phyloP scores from a whole-genome alignment of 768 basidiomycete species.

The Hypsizygus marmoreus region DNA sequence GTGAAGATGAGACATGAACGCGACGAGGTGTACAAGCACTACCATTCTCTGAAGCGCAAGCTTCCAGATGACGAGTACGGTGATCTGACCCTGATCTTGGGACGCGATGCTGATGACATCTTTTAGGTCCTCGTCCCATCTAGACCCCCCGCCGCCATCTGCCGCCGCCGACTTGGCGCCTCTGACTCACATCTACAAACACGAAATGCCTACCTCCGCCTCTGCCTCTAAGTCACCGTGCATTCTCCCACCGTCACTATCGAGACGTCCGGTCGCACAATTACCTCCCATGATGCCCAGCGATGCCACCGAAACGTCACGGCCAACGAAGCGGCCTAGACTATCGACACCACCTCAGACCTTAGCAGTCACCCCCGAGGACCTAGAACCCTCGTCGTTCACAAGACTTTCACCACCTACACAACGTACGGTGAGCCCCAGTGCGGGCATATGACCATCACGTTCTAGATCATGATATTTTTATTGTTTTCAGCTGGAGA shows the following conservation, averaged over 20 bases:
- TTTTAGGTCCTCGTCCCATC: background rate
- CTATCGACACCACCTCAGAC: background rate
- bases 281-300: background rate
- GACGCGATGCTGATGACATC: background rate
- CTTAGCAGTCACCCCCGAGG: too few relatives aligned
- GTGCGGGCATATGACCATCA: too few relatives aligned
- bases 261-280: constrained; percentile 7
- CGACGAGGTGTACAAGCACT: constrained; percentile 38
- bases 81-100: background rate
- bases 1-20: constrained; percentile 39
- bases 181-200: too few relatives aligned
- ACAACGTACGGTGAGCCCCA: too few relatives aligned
- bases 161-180: constrained; percentile 3
- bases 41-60: constrained; percentile 15
- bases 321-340: constrained; percentile 10
- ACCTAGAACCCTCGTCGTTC: too few relatives aligned
- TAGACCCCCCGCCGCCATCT: constrained; percentile 2
- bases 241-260: constrained; percentile 1
- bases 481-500: too few relatives aligned
- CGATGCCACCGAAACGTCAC: background rate
- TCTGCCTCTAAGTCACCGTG: constrained; percentile 1
- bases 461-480: too few relatives aligned
- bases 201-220: too few relatives aligned
- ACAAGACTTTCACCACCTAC: too few relatives aligned
- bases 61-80: constrained; percentile 15